Conservation (phyloP, 2,329 filamentous ascomycete species). For the Fusarium guadeloupense region DNA sequence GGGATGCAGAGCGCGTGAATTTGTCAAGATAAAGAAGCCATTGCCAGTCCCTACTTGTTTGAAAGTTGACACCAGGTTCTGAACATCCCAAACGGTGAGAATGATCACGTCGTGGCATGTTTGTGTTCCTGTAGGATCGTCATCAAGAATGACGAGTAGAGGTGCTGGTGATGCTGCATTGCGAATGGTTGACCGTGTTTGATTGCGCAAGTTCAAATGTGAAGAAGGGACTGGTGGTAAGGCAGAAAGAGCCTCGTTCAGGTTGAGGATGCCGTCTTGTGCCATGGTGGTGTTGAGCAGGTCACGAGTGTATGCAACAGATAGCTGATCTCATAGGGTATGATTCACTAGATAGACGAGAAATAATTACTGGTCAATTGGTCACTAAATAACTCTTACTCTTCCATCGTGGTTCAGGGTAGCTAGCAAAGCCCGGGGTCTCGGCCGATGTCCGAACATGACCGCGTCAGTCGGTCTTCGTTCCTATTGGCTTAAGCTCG, state of each 20-base stretch:
- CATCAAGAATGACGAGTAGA: neutral
- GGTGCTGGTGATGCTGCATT: neutral
- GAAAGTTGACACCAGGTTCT: neutral
- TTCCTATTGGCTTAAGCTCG: constrained; percentile 3
- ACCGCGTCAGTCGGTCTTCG: neutral
- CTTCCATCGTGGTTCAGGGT: constrained; percentile 6
- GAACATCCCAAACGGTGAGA: constrained; percentile 8
- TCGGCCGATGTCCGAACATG: constrained; percentile 8
- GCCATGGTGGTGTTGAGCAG: neutral
- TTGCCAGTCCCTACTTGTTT: neutral
- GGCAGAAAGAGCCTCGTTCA: neutral
- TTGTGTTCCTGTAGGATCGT: constrained; percentile 21
- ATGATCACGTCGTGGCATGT: constrained; percentile 12
- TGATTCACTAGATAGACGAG: too few relatives aligned
- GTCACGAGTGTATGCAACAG: neutral
- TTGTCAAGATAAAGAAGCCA: constrained; percentile 20
- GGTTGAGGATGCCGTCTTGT: neutral
- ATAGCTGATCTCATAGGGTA: too few relatives aligned
- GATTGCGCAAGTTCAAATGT: neutral
- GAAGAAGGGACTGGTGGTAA: accelerated
- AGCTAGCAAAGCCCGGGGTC: neutral
- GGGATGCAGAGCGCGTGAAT: constrained; percentile 59
- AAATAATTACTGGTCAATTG: too few relatives aligned
- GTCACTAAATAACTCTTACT: neutral
- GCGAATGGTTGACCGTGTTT: accelerated